phyloP scores from a whole-genome alignment of 192 early-diverging fungal genomes.

The Lobosporangium transversale region DNA sequence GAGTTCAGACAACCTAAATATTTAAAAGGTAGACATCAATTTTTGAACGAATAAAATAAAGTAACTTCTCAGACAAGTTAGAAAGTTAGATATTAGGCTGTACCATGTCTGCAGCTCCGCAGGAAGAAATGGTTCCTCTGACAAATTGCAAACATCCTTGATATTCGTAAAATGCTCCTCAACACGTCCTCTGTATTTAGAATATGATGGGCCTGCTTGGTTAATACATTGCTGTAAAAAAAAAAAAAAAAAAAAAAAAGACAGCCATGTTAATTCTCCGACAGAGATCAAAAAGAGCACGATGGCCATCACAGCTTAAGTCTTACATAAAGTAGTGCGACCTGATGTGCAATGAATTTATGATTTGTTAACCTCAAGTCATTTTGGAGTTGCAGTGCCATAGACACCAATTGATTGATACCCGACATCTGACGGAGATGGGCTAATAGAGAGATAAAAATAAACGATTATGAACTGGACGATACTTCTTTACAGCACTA shows the following conservation, averaged over 20 bases:
- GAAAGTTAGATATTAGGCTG: no score
- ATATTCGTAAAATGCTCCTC: slow-evolving; percentile 55
- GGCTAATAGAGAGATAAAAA: slow-evolving; percentile 19
- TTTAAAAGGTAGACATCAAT: no score
- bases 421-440: slow-evolving; percentile 55
- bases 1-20: slow-evolving; percentile 54
- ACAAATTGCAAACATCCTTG: slow-evolving; percentile 46
- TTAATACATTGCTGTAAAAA: slow-evolving; percentile 55
- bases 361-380: slow-evolving; percentile 60
- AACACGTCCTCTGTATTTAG: slow-evolving; percentile 57
- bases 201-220: slow-evolving; percentile 53
- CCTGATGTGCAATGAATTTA: slow-evolving; percentile 65
- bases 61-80: no score
- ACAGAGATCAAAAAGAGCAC: no score
- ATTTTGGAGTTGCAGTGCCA: slow-evolving; percentile 60
- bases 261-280: no score
- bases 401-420: slow-evolving; percentile 61
- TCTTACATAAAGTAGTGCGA: slow-evolving; percentile 63
- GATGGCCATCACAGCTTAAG: no score
- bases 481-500: no score
- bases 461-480: no score
- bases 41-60: no score
- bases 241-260: no score
- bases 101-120: slow-evolving; percentile 55
- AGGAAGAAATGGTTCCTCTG: slow-evolving; percentile 47